phyloP scores from a whole-genome alignment of 305 asterid species.

The Fraxinus dipetala region DNA sequence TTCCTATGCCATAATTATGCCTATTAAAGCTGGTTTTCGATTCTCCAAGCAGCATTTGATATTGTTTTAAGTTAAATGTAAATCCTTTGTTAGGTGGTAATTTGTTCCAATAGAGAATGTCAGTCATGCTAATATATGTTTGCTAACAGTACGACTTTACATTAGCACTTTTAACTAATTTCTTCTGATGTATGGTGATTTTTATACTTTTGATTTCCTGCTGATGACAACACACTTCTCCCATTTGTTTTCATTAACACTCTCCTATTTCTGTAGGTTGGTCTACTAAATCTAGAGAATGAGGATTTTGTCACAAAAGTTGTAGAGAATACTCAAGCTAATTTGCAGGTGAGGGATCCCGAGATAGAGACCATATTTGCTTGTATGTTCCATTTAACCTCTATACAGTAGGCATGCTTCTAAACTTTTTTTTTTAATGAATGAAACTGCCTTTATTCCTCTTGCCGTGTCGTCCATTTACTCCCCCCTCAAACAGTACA shows the following conservation, averaged over 20 bases:
- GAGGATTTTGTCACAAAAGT: constrained; percentile 74
- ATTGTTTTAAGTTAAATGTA: background rate
- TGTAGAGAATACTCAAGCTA: constrained; percentile 62
- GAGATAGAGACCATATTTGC: constrained; percentile 17
- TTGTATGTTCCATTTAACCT: constrained; percentile 1
- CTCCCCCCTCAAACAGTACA: background rate
- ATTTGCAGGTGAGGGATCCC: constrained; percentile 67
- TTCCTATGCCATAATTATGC: background rate
- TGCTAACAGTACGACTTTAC: background rate
- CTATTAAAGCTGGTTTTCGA: background rate
- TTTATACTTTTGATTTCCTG: constrained; percentile 9
- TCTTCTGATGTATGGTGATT: background rate
- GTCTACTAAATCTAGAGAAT: constrained; percentile 85
- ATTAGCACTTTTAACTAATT: background rate
- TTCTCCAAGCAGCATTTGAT: background rate
- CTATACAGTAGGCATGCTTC: background rate
- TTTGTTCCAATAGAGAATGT: background rate
- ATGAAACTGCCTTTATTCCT: background rate
- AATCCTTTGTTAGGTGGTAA: background rate
- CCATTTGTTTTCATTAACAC: constrained; percentile 7
- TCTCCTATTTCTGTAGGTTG: constrained; percentile 58
- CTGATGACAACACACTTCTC: constrained; percentile 7
- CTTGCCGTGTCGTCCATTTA: background rate
- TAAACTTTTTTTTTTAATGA: constrained; percentile 1
- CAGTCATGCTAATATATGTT: background rate